Percentiles rank a stretch among this genome's conserved stretches.
Evolutionary conservation across 2,329 filamentous ascomycete species (phyloP).

Genomic region (Purpureocillium takamizusanense): DNA sequence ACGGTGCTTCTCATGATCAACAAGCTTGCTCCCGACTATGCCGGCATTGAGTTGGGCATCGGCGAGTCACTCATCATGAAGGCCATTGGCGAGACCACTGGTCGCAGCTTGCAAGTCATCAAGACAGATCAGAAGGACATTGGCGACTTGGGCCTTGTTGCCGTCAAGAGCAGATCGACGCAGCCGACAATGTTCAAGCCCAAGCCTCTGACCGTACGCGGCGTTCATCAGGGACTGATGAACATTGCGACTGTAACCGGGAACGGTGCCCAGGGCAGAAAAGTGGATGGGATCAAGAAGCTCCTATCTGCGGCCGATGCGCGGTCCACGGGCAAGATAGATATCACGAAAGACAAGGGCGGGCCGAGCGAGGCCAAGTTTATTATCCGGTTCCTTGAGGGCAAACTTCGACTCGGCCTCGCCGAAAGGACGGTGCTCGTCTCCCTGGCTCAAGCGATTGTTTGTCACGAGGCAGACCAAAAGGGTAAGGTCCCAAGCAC

Average conservation of each 20-base stretch:
- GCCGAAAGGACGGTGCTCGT: conserved; percentile 90
- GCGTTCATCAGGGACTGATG: conserved; percentile 82
- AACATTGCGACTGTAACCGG: conserved; percentile 80
- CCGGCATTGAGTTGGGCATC: conserved; percentile 94
- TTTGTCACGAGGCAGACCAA: conserved; percentile 69
- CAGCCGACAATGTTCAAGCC: conserved; percentile 99
- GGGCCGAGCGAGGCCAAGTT: conserved; percentile 93
- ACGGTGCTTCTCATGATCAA: conserved; percentile 96
- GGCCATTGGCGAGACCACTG: conserved; percentile 89
- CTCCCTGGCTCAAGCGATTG: conserved; percentile 79
- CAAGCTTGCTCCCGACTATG: conserved; percentile 93
- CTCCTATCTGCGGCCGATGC: conserved; percentile 84
- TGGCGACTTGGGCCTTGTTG: conserved; percentile 87
- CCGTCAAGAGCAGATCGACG: conserved; percentile 88
- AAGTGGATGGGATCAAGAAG: conserved; percentile 94
- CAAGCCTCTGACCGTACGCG: conserved; percentile 76
- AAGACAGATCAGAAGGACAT: conserved; percentile 95
- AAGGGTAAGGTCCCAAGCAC: conserved; percentile 64
- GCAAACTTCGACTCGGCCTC: conserved; percentile 83
- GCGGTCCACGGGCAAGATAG: conserved; percentile 64
- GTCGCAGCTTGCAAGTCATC: conserved; percentile 78
- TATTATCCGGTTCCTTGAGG: conserved; percentile 85
- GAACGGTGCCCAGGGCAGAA: conserved; percentile 79
- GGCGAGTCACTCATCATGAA: conserved; percentile 99
- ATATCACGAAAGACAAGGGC: conserved; percentile 87